Base-by-base conservation (phyloP, 345 rosid genomes). In the Dimocarpus longan region DNA sequence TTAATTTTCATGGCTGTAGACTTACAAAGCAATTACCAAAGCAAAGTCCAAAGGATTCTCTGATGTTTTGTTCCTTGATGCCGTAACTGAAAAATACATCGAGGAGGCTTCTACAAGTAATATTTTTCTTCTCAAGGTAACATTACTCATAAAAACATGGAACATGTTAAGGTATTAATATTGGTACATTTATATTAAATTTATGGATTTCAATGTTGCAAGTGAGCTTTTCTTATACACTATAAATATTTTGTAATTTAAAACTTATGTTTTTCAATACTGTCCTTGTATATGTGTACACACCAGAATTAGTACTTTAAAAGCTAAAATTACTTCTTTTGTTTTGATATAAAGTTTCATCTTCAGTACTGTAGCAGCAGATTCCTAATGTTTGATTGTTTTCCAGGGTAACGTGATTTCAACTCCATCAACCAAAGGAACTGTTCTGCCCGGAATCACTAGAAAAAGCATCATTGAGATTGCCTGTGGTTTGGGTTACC, bases 401-500 rank as follows among this genome's bases (percentile, higher is more conserved):
- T 50, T 28, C 16, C 76, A 88, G 93, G 91, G 82, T 46, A 85
- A 78, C 40, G 70, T 67, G 2, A 78, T 90, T 21, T 71, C 84
- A 12, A 90, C 93, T 44, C 91, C 93, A 0, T 42, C 82, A 63
- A 69, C 75, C 24, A 18, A 68, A 7, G 91, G 91, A 68, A 88
- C 82, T 16, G 85, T 90, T 44, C 87, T 90, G 6, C 86, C 87
- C 6, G 91, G 93, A 72, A 77, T 86, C 78, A 90, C 90, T 8
- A 75, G 90, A 71, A 86, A 81, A 81, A 90, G 88, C 81, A 75
- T 80, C 26, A 86, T 89, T 3, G 84, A 87, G 57, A 10, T 89
- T 37, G 85, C 86, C 43, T 9, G 0, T 5, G 19, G 16, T 62
- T 43, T 59, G 10, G 82, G 81, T 28, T 73, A 63, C 57, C 80